Base-by-base conservation (phyloP, 1,284 basidiomycete genomes). In the Rhizoctonia solani region DNA sequence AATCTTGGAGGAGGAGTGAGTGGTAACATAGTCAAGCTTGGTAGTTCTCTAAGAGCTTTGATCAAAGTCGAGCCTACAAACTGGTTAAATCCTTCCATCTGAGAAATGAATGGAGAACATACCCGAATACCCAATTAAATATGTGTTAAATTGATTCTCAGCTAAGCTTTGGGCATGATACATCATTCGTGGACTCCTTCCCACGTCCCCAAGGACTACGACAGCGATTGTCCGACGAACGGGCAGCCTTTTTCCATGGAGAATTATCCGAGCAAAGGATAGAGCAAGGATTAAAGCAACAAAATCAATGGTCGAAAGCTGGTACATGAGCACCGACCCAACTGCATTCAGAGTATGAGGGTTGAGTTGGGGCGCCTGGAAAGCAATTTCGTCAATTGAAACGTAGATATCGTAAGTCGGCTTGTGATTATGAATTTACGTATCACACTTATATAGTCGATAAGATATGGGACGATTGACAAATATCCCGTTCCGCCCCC, bases 101-200 rank as follows among this genome's bases (percentile, higher is more conserved):
- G 6, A 39, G 16, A 16, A 54, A 13, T 47, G 44, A 21, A 19
- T 9, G 5, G 9, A 23, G 25, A 4, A 8, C 84, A 69, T 71
- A 93, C 94, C 93, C 76, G 81, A 79, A 76, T 98, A 98, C 16
- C 94, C 96, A 54, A 99, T 84, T 16, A 99, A 74, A 73, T 86
- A 86, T 0, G 94, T 94, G 68, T 85, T 79, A 78, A 92, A 98
- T 2, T 84, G 87, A 68, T 89, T 83, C 55, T 88, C 85, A 23
- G 92, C 89, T 73, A 99, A 90, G 74, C 92, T 95, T 74, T 95
- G 86, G 0, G 95, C 92, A 74, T 99, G 97, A 76, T 98, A 97
- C 91, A 98, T 97, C 93, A 98, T 98, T 41, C 97, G 84, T 8
- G 97, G 97, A 75, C 92, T 95, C 54, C 96, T 84, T 0, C 95